Evolutionary conservation across 192 early-diverging fungal genomes (phyloP).

Genomic region (Lobosporangium transversale): DNA sequence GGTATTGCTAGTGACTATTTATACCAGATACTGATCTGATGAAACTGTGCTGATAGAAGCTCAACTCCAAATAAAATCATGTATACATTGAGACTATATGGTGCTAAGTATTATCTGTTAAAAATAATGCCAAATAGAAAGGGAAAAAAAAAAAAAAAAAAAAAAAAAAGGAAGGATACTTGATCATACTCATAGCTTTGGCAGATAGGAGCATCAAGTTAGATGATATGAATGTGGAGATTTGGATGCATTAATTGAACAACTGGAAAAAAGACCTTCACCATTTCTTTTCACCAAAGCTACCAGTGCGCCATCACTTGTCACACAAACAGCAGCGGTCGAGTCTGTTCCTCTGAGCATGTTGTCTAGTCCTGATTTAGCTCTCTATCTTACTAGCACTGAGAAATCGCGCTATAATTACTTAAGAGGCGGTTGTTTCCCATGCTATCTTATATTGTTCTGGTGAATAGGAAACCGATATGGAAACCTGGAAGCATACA

Average conservation of each 20-base stretch:
- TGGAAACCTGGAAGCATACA: not conserved
- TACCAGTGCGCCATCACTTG: not conserved
- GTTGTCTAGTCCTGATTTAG: not conserved
- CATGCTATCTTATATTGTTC: constrained; percentile 42
- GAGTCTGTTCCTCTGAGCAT: not conserved
- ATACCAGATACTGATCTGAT: constrained; percentile 21
- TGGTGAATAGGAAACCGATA: constrained; percentile 5
- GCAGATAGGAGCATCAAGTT: constrained; percentile 4
- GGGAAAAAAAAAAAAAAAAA: not conserved
- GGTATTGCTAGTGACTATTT: constrained; percentile 75
- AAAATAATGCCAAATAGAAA: not conserved
- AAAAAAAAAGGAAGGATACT: not conserved
- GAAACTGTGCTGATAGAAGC: no score
- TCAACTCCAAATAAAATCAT: no score
- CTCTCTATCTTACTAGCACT: not conserved
- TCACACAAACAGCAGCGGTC: not conserved
- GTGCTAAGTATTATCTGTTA: not conserved
- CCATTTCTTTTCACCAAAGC: no score
- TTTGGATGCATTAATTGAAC: no score
- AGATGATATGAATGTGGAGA: no score
- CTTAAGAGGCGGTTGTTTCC: constrained; percentile 38
- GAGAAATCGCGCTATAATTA: constrained; percentile 17
- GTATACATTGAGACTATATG: not conserved
- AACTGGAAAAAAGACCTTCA: no score
- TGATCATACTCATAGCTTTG: not conserved